phyloP scores from a whole-genome alignment of 495 filamentous ascomycete genomes.

The Cetradonia linearis region DNA sequence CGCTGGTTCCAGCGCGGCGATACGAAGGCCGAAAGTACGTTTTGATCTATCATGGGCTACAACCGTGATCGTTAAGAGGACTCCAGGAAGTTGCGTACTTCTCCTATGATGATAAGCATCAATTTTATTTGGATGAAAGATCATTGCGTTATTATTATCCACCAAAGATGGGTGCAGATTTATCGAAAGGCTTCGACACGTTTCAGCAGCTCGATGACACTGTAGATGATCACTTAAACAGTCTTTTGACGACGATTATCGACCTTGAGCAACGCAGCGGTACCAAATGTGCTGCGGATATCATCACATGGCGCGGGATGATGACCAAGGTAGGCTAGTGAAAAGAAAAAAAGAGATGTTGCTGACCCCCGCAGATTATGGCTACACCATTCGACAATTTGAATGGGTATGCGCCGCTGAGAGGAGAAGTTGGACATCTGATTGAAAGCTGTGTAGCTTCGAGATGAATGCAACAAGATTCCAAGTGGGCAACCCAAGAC shows the following conservation, averaged over 20 bases:
- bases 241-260: constrained; percentile 65
- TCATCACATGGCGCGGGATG: constrained; percentile 96
- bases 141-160: constrained; percentile 84
- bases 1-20: constrained; percentile 46
- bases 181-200: constrained; percentile 69
- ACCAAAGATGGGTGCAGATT: constrained; percentile 55
- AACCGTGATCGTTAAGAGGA: neutral
- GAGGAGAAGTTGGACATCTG: neutral
- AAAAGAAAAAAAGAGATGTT: neutral
- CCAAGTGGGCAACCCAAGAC: constrained; percentile 49
- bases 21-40: constrained; percentile 58
- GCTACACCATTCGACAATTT: constrained; percentile 68
- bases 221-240: constrained; percentile 79
- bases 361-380: constrained; percentile 55
- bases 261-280: constrained; percentile 57
- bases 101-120: constrained; percentile 76
- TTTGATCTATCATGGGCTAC: neutral
- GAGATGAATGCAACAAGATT: constrained; percentile 92
- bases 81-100: constrained; percentile 76
- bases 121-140: constrained; percentile 63
- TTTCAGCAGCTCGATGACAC: constrained; percentile 77
- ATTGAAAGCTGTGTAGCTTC: constrained; percentile 46
- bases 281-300: constrained; percentile 58
- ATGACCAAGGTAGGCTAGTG: constrained; percentile 71
- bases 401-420: constrained; percentile 50